Base-by-base conservation (phyloP, 345 rosid genomes). In the Boechera divaricarpa region DNA sequence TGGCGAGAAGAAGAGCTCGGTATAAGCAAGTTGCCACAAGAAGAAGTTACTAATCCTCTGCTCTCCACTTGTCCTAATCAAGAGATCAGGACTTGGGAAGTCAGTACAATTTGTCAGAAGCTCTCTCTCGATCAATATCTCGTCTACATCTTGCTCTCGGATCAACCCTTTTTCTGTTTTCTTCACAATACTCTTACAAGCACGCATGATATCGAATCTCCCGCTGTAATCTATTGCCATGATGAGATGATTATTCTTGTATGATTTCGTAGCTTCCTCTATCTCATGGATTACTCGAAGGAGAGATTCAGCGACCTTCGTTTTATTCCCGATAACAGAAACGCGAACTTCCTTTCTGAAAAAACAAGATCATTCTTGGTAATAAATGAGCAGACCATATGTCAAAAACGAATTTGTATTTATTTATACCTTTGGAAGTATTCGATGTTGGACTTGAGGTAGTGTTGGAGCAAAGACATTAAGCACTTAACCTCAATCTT, bases 11-110 rank as follows among this genome's bases (percentile, higher is more conserved):
- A 79, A 87, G 32, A 92, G 86, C 44, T 90, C 98, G 0, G 96
- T 87, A 49, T 92, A 87, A 29, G 94, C 96, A 42, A 90, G 70
- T 8, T 89, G 94, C 90, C 91, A 92, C 51, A 89, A 45, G 73
- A 90, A 80, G 80, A 90, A 90, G 87, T 90, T 89, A 71, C 96
- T 92, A 44, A 92, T 83, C 65, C 96, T 70, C 5, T 83, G 85
- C 64, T 89, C 98, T 5, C 92, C 90, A 4, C 91, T 90, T 5
- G 94, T 92, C 80, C 96, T 81, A 24, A 92, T 89, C 45, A 89
- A 39, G 6, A 90, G 64, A 70, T 92, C 94, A 3, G 94, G 96
- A 68, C 71, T 81, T 4, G 92, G 89, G 44, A 74, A 81, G 72
- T 85, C 78, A 0, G 83, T 73, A 57, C 94, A 86, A n/a, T 72